Conservation (phyloP, 257 asterid genomes). For the Scutellaria barbata region DNA sequence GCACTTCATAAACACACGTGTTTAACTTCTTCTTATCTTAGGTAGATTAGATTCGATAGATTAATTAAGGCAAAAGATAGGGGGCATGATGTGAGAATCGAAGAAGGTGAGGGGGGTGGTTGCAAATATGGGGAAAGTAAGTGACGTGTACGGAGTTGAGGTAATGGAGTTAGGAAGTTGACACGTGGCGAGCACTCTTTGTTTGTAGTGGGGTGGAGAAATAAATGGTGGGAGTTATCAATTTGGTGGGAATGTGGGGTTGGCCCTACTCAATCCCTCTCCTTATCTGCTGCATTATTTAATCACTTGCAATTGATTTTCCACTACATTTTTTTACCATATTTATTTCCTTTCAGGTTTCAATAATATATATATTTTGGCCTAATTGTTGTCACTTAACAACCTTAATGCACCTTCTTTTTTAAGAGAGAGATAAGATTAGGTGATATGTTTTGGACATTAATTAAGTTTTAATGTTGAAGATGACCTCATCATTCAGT, state of each 20-base stretch:
- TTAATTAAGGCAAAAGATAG: background rate
- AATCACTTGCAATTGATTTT: slow-evolving; percentile 51
- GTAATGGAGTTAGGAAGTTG: slow-evolving; percentile 49
- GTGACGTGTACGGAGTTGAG: slow-evolving; percentile 32
- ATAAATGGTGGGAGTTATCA: slow-evolving; percentile 42
- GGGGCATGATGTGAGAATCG: background rate
- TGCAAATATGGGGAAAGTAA: slow-evolving; percentile 11
- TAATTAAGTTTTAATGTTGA: slow-evolving; percentile 17
- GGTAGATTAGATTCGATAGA: background rate
- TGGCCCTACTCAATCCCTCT: slow-evolving; percentile 46
- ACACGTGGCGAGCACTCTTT: slow-evolving; percentile 53
- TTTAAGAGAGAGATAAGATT: slow-evolving; percentile 32
- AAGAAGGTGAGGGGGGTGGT: slow-evolving; percentile 17
- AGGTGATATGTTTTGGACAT: slow-evolving; percentile 30
- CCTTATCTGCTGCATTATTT: slow-evolving; percentile 59
- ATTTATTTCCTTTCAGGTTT: slow-evolving; percentile 36
- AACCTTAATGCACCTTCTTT: slow-evolving; percentile 43
- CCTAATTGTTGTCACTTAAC: slow-evolving; percentile 52
- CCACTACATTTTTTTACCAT: slow-evolving; percentile 39
- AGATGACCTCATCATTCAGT: slow-evolving; percentile 28
- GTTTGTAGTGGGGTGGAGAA: slow-evolving; percentile 32
- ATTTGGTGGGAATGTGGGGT: slow-evolving; percentile 51
- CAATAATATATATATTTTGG: slow-evolving; percentile 33
- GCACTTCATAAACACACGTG: too few species aligned
- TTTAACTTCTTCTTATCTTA: too few species aligned